Evolutionary conservation across 306 rosid species (phyloP).

Genomic region (Acmispon strigosus): DNA sequence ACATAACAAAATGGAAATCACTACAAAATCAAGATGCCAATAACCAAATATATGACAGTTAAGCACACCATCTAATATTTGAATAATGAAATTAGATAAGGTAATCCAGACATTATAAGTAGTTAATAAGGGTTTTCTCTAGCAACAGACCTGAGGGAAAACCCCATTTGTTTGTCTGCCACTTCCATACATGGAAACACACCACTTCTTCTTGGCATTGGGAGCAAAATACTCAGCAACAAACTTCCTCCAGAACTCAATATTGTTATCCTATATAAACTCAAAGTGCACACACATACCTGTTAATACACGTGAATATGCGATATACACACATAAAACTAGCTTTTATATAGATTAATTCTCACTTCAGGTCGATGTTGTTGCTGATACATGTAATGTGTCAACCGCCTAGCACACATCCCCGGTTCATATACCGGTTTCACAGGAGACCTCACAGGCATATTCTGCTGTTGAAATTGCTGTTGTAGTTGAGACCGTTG

Average conservation of each 20-base stretch:
- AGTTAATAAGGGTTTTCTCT: slow-evolving; percentile 14
- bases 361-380: slow-evolving; percentile 93
- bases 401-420: slow-evolving; percentile 91
- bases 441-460: slow-evolving; percentile 69
- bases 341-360: background rate
- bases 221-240: slow-evolving; percentile 93
- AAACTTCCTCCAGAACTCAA: slow-evolving; percentile 97
- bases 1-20: background rate
- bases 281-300: slow-evolving; percentile 8
- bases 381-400: slow-evolving; percentile 92
- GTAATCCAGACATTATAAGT: slow-evolving; percentile 10
- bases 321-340: background rate
- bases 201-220: slow-evolving; percentile 97
- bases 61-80: slow-evolving; percentile 1
- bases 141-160: slow-evolving; percentile 80
- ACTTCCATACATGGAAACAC: slow-evolving; percentile 95
- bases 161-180: slow-evolving; percentile 95
- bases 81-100: slow-evolving; percentile 24
- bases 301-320: slow-evolving; percentile 4
- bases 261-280: slow-evolving; percentile 73
- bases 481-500: slow-evolving; percentile 78
- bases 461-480: slow-evolving; percentile 75
- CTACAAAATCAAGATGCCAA: slow-evolving; percentile 12
- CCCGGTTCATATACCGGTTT: slow-evolving; percentile 92
- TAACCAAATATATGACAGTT: slow-evolving; percentile 3